These are phyloP conservation scores for Neofusicoccum ribis DNA, from an alignment of 2,329 filamentous ascomycete species.

Conservation along the genomic window DNA sequence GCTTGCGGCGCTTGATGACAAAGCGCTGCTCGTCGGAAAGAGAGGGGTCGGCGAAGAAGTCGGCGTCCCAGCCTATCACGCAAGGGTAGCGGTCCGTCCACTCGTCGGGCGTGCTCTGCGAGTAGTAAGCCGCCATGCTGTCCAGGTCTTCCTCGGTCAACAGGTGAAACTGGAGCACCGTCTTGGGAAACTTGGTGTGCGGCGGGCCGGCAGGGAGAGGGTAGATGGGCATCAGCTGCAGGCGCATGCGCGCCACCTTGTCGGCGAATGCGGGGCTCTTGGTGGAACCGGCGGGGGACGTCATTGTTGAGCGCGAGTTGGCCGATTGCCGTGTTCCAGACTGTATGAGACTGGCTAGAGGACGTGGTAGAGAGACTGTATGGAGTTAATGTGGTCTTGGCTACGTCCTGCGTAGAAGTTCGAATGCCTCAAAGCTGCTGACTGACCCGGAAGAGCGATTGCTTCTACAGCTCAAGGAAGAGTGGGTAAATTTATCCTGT, in stretches of 20 bases:
- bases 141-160: conserved; percentile 72
- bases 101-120: conserved; percentile 62
- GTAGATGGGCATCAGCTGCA: conserved; percentile 66
- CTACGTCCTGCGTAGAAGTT: conserved; percentile 15
- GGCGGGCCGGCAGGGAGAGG: conserved; percentile 55
- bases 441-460: neutral
- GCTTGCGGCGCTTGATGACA: conserved; percentile 64
- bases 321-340: neutral
- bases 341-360: neutral
- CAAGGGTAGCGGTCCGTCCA: conserved; percentile 65
- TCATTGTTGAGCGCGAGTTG: neutral
- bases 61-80: conserved; percentile 62
- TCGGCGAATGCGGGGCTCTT: conserved; percentile 51
- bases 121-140: conserved; percentile 69
- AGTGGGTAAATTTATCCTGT: neutral
- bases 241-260: conserved; percentile 67
- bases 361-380: neutral
- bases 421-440: neutral
- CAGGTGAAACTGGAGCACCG: conserved; percentile 71
- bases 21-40: conserved; percentile 42
- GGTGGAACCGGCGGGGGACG: conserved; percentile 24
- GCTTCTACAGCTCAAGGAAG: neutral
- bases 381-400: neutral
- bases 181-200: conserved; percentile 65
- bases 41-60: conserved; percentile 36